phyloP scores from a whole-genome alignment of 352 stramenopile genomes.

The Pythium folliculosum region DNA sequence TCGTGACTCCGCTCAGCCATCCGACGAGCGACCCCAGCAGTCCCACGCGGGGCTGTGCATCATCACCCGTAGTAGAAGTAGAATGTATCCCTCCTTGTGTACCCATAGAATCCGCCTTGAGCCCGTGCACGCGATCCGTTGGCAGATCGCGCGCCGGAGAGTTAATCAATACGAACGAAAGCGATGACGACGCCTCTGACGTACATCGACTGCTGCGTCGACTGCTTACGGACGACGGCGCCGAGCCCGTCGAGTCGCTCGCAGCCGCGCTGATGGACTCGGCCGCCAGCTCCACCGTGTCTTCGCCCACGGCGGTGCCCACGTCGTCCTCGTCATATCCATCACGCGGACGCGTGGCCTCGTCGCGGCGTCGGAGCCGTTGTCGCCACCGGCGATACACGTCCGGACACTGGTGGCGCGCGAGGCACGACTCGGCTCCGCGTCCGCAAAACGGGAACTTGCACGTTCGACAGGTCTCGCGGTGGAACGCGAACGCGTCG shows the following conservation, averaged over 20 bases:
- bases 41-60: slow-evolving; percentile 11
- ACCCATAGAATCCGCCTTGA: slow-evolving; percentile 4
- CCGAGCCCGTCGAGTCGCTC: background rate
- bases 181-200: slow-evolving; percentile 38
- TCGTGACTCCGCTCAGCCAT: slow-evolving; percentile 9
- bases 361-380: background rate
- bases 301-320: background rate
- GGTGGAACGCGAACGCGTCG: slow-evolving; percentile 56
- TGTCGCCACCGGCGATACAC: slow-evolving; percentile 16
- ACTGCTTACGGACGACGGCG: slow-evolving; percentile 11
- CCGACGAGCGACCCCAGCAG: slow-evolving; percentile 19
- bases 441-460: slow-evolving; percentile 59
- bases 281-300: background rate
- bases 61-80: slow-evolving; percentile 13
- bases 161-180: slow-evolving; percentile 52
- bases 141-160: slow-evolving; percentile 32
- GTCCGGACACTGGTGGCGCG: slow-evolving; percentile 66
- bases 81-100: slow-evolving; percentile 7
- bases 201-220: slow-evolving; percentile 35
- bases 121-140: slow-evolving; percentile 9
- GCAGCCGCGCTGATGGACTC: background rate
- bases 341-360: background rate
- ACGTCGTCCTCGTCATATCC: background rate
- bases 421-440: slow-evolving; percentile 49
- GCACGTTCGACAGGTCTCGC: slow-evolving; percentile 53